Conservation (phyloP, 2,329 filamentous ascomycete species). For the Pseudogymnoascus sp. region DNA sequence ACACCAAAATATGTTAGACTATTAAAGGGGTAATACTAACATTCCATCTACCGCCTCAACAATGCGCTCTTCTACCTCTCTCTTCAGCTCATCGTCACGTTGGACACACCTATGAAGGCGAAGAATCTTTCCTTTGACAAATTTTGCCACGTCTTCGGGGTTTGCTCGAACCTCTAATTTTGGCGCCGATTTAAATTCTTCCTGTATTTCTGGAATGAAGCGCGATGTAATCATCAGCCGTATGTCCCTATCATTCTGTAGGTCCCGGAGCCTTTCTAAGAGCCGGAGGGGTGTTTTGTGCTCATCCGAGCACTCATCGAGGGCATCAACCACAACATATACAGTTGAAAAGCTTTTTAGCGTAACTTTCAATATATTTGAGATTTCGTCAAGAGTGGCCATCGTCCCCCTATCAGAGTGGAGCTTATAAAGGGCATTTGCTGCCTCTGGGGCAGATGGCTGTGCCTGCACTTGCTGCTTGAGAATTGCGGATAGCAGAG, state of each 20-base stretch:
- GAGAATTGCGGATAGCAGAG: constrained; percentile 19
- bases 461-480: constrained; percentile 21
- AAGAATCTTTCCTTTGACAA: not conserved
- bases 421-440: not conserved
- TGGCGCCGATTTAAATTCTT: constrained; percentile 38
- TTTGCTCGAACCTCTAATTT: not conserved
- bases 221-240: not conserved
- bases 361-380: constrained; percentile 13
- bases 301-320: constrained; percentile 15
- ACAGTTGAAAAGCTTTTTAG: constrained; percentile 13
- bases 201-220: constrained; percentile 44
- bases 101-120: not conserved
- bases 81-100: not conserved
- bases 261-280: not conserved
- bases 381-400: constrained; percentile 12
- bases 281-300: not conserved
- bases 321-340: constrained; percentile 17
- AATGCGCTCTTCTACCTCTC: not conserved
- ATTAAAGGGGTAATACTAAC: not conserved
- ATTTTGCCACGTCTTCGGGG: not conserved
- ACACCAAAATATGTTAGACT: not conserved
- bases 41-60: not conserved
- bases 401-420: not conserved
- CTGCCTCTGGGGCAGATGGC: not conserved
- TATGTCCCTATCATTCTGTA: not conserved